Evolutionary conservation across 2,329 filamentous ascomycete genomes (phyloP).

Genomic region (Dothideomycetes sp.): DNA sequence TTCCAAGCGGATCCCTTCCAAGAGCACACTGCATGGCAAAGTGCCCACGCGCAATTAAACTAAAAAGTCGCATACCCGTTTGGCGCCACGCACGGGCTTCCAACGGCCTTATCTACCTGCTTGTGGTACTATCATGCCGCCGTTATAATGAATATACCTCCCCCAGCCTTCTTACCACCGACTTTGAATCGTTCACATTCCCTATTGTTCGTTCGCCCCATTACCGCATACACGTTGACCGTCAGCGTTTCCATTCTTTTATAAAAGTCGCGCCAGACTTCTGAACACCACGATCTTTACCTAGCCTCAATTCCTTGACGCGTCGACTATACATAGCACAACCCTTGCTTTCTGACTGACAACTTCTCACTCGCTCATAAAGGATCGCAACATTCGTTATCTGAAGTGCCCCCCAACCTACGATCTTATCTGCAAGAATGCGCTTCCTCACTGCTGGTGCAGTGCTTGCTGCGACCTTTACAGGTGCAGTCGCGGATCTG

Average conservation of each 20-base stretch:
- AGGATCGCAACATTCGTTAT: too few relatives aligned
- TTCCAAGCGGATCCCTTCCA: neutral
- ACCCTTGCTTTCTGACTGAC: too few relatives aligned
- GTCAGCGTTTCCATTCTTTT: conserved; percentile 11
- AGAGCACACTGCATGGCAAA: neutral
- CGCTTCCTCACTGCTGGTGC: conserved; percentile 8
- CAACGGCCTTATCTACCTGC: too few relatives aligned
- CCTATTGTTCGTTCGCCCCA: neutral
- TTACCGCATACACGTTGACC: conserved; percentile 10
- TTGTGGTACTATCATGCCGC: too few relatives aligned
- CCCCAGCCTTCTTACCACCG: too few relatives aligned
- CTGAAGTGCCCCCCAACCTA: too few relatives aligned
- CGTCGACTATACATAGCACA: conserved; percentile 7
- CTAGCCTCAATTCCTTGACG: conserved; percentile 7
- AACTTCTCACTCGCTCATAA: too few relatives aligned
- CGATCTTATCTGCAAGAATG: conserved; percentile 9
- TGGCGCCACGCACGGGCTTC: neutral
- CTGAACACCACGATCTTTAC: conserved; percentile 4
- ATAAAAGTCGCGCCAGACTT: conserved; percentile 5
- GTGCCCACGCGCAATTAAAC: neutral
- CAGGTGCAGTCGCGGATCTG: conserved; percentile 13
- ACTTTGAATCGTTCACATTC: too few relatives aligned
- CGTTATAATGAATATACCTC: too few relatives aligned
- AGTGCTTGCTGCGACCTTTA: conserved; percentile 10
- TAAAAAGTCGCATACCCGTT: neutral